Evolutionary conservation across 73 alveolate species (phyloP).

Genomic region (Stentor roeselii): DNA sequence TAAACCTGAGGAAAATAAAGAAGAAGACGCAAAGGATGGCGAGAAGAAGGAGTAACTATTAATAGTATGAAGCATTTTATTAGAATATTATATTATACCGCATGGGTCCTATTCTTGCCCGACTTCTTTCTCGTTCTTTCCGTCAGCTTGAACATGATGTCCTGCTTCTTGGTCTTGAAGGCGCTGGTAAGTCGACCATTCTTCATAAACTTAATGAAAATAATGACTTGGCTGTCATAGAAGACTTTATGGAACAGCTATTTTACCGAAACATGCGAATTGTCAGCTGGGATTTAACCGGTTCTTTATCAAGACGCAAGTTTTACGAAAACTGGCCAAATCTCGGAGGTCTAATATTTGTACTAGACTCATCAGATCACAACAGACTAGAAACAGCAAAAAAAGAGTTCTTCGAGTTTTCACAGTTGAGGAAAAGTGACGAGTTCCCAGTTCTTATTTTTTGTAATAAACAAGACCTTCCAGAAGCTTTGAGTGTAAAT

Average conservation of each 20-base stretch:
- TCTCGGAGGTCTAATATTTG: conserved; percentile 84
- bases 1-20: background rate
- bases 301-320: conserved; percentile 72
- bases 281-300: conserved; percentile 76
- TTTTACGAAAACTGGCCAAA: conserved; percentile 84
- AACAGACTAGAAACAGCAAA: conserved; percentile 76
- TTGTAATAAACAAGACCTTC: conserved; percentile 80
- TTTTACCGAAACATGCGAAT: conserved; percentile 38
- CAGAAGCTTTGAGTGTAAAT: conserved; percentile 39
- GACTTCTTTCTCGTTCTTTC: no score
- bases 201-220: conserved; percentile 49
- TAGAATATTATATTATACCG: no score
- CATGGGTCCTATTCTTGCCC: no score
- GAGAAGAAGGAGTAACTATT: background rate
- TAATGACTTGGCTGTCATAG: conserved; percentile 72
- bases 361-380: conserved; percentile 79
- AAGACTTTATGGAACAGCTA: conserved; percentile 65
- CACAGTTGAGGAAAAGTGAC: conserved; percentile 27
- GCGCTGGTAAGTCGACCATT: conserved; percentile 80
- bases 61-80: no score
- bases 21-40: background rate
- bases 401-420: conserved; percentile 71
- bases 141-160: no score
- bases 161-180: conserved; percentile 63
- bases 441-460: conserved; percentile 54